Evolutionary conservation across 768 basidiomycete genomes (phyloP).

Genomic region (Hydnum rufescens): DNA sequence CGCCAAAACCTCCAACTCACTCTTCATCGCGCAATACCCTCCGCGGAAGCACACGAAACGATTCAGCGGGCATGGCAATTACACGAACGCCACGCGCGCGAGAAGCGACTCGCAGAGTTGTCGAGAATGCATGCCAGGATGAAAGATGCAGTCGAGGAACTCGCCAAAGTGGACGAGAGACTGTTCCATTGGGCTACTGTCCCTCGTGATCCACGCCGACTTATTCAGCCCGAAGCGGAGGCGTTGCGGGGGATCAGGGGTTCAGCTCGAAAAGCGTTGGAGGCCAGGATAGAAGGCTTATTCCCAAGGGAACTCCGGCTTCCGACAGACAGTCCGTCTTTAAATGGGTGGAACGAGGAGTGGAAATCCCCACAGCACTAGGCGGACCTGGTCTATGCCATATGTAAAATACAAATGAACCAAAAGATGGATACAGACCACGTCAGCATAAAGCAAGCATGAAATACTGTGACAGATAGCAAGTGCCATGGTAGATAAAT

Average conservation of each 20-base stretch:
- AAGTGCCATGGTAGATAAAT: too few relatives aligned
- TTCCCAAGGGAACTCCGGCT: conserved; percentile 77
- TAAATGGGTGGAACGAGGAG: conserved; percentile 70
- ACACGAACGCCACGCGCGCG: conserved; percentile 53
- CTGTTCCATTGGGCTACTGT: conserved; percentile 16
- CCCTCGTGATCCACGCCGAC: conserved; percentile 38
- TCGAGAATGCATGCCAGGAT: conserved; percentile 64
- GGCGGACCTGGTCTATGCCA: neutral
- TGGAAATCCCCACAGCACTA: conserved; percentile 37
- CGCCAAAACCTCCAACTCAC: conserved; percentile 18
- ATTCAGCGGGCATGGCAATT: conserved; percentile 83
- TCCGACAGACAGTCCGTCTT: conserved; percentile 70
- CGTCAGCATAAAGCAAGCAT: neutral
- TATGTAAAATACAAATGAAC: neutral
- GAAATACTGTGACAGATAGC: neutral
- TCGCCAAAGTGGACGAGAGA: conserved; percentile 22
- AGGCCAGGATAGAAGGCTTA: conserved; percentile 34
- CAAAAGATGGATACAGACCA: neutral
- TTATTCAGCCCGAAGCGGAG: conserved; percentile 42
- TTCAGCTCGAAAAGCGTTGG: conserved; percentile 47
- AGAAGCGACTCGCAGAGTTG: conserved; percentile 46
- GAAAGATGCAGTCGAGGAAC: conserved; percentile 67
- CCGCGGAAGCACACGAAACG: conserved; percentile 75
- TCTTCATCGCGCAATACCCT: conserved; percentile 68
- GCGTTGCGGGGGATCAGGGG: conserved; percentile 40